A percentile compares a stretch with the other conserved stretches of the same genome.
phyloP scores from a whole-genome alignment of 495 filamentous ascomycete species.

The Neurospora africana region DNA sequence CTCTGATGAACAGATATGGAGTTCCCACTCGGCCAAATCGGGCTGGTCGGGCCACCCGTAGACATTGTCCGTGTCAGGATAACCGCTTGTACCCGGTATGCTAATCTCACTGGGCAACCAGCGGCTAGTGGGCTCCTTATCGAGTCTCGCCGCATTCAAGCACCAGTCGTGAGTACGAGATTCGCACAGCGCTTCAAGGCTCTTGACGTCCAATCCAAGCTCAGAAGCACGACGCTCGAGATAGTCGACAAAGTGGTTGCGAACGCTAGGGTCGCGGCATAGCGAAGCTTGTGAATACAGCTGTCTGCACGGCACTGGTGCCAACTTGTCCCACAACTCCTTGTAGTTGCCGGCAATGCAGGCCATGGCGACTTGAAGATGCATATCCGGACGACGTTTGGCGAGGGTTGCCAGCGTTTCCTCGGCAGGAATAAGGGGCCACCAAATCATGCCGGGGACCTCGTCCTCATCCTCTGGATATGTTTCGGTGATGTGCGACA shows the following conservation, averaged over 20 bases:
- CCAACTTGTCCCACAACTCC: background rate
- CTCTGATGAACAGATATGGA: background rate
- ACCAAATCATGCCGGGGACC: background rate
- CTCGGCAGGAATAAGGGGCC: background rate
- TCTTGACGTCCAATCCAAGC: background rate
- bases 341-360: background rate
- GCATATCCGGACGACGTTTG: background rate
- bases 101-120: background rate
- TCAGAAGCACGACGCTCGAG: background rate
- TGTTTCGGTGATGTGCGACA: background rate
- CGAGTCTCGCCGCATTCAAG: background rate
- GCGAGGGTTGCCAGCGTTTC: background rate
- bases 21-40: background rate
- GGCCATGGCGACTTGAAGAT: background rate
- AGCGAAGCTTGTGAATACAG: background rate
- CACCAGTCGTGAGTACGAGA: background rate
- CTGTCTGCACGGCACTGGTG: background rate
- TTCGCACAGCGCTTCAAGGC: accelerated
- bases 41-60: background rate
- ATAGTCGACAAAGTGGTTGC: background rate
- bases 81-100: accelerated
- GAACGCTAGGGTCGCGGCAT: background rate
- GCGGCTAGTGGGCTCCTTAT: background rate
- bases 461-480: background rate
- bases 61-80: background rate